Percentiles rank a stretch among this genome's conserved stretches.
Conservation (phyloP, 768 basidiomycete species). For the Russula sp. region DNA sequence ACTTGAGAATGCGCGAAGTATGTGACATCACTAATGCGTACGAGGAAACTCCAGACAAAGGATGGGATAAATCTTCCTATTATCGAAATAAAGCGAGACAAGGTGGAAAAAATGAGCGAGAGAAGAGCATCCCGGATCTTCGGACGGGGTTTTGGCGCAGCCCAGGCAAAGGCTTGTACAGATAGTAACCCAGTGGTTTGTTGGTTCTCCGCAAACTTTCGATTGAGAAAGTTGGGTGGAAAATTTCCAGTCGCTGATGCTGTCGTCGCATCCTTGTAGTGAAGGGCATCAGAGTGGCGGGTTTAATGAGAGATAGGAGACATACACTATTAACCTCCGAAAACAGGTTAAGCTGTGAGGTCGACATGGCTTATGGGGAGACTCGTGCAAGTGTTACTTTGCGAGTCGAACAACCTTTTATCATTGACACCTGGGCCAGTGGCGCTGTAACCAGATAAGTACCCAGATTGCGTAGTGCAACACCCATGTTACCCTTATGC, state of each 20-base stretch:
- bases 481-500: not conserved
- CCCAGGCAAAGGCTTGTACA: not conserved
- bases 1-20: not conserved
- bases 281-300: not conserved
- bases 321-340: not conserved
- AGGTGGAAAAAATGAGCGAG: not conserved
- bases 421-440: not conserved
- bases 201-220: not conserved
- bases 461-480: not conserved
- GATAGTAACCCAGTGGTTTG: not conserved
- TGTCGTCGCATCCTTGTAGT: not conserved
- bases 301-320: not conserved
- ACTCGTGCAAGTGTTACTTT: not conserved
- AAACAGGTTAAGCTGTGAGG: not conserved
- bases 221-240: not conserved
- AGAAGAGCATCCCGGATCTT: not conserved
- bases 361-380: slow-evolving; percentile 4
- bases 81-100: slow-evolving; percentile 4
- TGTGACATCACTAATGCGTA: not conserved
- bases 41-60: not conserved
- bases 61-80: slow-evolving; percentile 5
- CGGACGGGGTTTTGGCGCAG: not conserved
- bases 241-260: not conserved
- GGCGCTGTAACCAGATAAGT: not conserved
- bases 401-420: not conserved